These are phyloP conservation scores for Malus fusca DNA, from an alignment of 306 rosid species.

Conservation along the genomic window DNA sequence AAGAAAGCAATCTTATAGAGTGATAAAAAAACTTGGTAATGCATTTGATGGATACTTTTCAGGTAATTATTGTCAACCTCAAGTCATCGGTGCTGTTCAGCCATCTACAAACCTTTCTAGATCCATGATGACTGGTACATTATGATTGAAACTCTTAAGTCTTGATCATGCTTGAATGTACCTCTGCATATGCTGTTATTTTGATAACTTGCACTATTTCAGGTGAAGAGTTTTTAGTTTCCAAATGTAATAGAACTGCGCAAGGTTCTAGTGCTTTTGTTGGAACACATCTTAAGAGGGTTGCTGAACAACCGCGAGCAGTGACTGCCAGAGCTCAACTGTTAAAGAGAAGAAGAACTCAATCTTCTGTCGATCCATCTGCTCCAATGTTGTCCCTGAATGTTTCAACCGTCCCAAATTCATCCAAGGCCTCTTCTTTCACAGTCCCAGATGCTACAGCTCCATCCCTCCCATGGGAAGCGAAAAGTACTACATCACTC, in stretches of 20 bases:
- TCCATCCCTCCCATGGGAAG: background rate
- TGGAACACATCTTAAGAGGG: slow-evolving; percentile 13
- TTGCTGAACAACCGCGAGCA: background rate
- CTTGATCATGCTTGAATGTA: background rate
- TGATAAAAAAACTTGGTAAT: slow-evolving; percentile 1
- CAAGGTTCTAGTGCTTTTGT: background rate
- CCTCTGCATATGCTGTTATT: background rate
- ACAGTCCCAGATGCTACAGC: background rate
- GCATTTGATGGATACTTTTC: background rate
- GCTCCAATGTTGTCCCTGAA: background rate
- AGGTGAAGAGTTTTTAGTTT: slow-evolving; percentile 4
- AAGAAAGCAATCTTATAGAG: background rate
- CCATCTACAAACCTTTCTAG: background rate
- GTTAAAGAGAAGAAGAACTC: background rate
- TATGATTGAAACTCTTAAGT: background rate
- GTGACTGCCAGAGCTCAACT: background rate
- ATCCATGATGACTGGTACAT: background rate
- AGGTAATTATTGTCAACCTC: slow-evolving; percentile 9
- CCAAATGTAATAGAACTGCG: background rate
- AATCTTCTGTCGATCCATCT: background rate
- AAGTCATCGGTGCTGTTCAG: background rate
- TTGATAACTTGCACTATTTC: slow-evolving; percentile 3
- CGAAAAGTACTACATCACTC: background rate
- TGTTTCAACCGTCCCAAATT: background rate
- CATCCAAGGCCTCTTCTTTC: background rate